Base-by-base conservation (phyloP, 2,329 filamentous ascomycete genomes). In the Ophiognomonia clavigignenti-juglandacearum region DNA sequence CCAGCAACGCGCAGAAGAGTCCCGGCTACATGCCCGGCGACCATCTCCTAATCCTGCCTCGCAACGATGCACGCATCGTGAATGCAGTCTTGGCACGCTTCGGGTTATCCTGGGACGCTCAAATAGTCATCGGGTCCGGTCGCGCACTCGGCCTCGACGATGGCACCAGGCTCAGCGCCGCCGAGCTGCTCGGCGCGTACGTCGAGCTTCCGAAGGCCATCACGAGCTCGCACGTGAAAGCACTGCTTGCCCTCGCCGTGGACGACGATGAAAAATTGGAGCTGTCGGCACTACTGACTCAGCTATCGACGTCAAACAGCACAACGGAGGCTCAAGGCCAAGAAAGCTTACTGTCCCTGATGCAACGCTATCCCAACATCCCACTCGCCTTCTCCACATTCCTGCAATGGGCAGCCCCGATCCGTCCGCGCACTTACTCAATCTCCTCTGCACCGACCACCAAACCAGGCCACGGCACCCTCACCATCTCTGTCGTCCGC, bases 41-140 rank as follows among this genome's bases (percentile, higher is more conserved):
- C 11, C 40, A 43, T 26, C 18, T 43, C 4, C 18, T 43, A 29
- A 29, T 43, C 16, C 29, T 43, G n/a, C 40, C 40, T 43, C 31
- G 27, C 4, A 36, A 26, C 31, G 18, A 36, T 8, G 14, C 40
- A 10, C 9, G 19, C 5, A 18, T 43, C 13, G 40, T 43, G 19
- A 24, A 34, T 5, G 18, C 5, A 10, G 14, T 43, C 19, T 23
- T 43, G 27, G 40, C 13, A 13, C 40, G 18, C 10, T 29, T 43
- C 14, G 29, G 22, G 14, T 20, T 43, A 14, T n/a, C 27, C 29
- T 43, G 40, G 27, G 40, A 43, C 24, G 19, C 31, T 6, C 16
- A 22, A 14, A 16, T 43, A 9, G 34, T 20, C 31, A 43, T 43
- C 19, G 22, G 18, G 11, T 43, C 26, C 7, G 26, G 26, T 13